Evolutionary conservation across 129 eudicot species (phyloP).

Genomic region (Smallanthus sonchifolius): DNA sequence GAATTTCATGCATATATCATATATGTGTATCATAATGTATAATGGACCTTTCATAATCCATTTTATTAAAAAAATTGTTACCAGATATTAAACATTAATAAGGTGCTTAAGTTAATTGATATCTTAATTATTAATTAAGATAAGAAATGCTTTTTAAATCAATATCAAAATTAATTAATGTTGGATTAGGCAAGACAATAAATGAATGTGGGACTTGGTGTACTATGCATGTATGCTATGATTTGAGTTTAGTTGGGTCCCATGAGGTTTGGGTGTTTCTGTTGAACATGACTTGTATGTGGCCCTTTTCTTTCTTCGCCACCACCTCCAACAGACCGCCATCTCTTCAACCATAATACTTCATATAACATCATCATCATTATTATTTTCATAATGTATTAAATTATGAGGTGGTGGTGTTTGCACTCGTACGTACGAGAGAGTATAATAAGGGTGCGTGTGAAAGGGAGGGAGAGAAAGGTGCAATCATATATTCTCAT

Average conservation of each 20-base stretch:
- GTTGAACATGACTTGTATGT: conserved; percentile 22
- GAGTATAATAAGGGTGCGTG: no score
- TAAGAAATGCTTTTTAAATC: not conserved
- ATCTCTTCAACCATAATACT: not conserved
- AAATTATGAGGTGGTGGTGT: no score
- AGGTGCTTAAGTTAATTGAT: no score
- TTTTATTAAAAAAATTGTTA: no score
- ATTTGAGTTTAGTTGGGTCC: conserved; percentile 29
- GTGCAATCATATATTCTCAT: no score
- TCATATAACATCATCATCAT: not conserved
- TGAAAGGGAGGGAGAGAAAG: no score
- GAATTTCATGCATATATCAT: conserved; percentile 4
- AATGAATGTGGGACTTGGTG: conserved; percentile 15
- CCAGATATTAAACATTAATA: no score
- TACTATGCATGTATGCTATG: conserved; percentile 18
- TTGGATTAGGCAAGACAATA: conserved; percentile 1
- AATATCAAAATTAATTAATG: not conserved
- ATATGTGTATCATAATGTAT: not conserved
- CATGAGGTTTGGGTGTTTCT: conserved; percentile 23
- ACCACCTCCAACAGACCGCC: conserved; percentile 18
- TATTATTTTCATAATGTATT: not conserved
- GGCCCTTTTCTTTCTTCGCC: not conserved
- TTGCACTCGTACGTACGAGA: no score
- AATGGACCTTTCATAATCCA: not conserved
- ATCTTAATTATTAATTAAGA: not conserved